Conservation (phyloP, 768 basidiomycete genomes). For the Russula sp. region DNA sequence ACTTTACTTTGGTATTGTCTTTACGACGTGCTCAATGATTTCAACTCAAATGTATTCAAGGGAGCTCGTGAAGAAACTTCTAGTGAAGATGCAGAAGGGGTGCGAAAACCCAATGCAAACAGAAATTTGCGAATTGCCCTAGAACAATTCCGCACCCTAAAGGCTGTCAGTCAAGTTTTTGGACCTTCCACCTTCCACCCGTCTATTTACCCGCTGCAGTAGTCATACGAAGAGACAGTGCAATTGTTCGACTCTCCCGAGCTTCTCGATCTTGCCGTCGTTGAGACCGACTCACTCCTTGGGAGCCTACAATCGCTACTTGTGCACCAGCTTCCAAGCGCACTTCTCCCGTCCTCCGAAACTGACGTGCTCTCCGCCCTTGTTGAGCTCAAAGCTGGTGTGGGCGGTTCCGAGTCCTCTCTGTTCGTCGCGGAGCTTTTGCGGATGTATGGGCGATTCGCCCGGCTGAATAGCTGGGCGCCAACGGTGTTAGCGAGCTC, state of each 20-base stretch:
- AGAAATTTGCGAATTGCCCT: slow-evolving; percentile 1
- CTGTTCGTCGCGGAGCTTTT: slow-evolving; percentile 75
- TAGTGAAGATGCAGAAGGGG: neutral
- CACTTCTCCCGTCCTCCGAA: slow-evolving; percentile 67
- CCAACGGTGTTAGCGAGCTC: slow-evolving; percentile 53
- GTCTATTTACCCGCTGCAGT: slow-evolving; percentile 6
- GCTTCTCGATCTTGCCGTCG: slow-evolving; percentile 20
- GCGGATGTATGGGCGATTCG: slow-evolving; percentile 75
- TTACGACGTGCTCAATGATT: neutral
- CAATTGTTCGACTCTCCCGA: slow-evolving; percentile 20
- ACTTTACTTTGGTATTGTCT: slow-evolving; percentile 3
- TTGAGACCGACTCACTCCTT: slow-evolving; percentile 11
- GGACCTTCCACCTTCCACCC: neutral
- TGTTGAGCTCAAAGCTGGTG: slow-evolving; percentile 88
- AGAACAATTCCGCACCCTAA: slow-evolving; percentile 5
- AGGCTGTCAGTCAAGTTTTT: slow-evolving; percentile 10
- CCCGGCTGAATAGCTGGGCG: slow-evolving; percentile 53
- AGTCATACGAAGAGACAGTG: slow-evolving; percentile 20
- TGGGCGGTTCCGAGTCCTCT: slow-evolving; percentile 84
- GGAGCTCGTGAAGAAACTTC: neutral
- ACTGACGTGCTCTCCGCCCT: slow-evolving; percentile 69
- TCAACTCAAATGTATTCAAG: slow-evolving; percentile 1
- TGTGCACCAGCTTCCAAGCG: slow-evolving; percentile 50
- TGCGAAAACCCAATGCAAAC: neutral
- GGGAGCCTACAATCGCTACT: slow-evolving; percentile 24